A percentile compares a stretch with the other conserved stretches of the same genome.
phyloP scores from a whole-genome alignment of 768 basidiomycete genomes.

The Chiua virens region DNA sequence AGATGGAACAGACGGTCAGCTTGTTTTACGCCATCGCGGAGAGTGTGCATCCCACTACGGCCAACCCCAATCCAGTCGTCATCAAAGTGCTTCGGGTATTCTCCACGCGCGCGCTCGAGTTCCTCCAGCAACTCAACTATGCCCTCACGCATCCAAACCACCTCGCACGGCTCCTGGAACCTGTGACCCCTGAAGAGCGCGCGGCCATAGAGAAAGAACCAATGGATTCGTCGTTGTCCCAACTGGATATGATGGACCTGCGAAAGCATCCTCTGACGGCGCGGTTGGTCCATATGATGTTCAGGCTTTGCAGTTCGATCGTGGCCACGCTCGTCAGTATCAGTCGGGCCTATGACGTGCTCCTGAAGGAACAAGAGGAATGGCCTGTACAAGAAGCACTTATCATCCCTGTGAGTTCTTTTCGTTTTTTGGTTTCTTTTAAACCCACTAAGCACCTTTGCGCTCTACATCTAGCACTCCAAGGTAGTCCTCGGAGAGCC shows the following conservation, averaged over 20 bases:
- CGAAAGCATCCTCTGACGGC: constrained; percentile 71
- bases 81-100: constrained; percentile 70
- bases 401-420: constrained; percentile 64
- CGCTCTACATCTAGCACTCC: constrained; percentile 56
- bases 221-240: constrained; percentile 32
- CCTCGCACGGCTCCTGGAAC: constrained; percentile 77
- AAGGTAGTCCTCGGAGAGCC: constrained; percentile 83
- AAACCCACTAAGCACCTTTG: neutral
- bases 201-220: constrained; percentile 63
- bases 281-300: constrained; percentile 68
- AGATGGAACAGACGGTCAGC: constrained; percentile 77
- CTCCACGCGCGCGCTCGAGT: constrained; percentile 61
- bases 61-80: constrained; percentile 42
- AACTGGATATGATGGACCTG: constrained; percentile 55
- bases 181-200: constrained; percentile 75
- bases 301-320: constrained; percentile 68
- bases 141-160: constrained; percentile 90
- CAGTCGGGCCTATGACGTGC: constrained; percentile 66
- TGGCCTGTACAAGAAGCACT: constrained; percentile 71
- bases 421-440: neutral
- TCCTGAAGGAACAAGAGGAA: constrained; percentile 64
- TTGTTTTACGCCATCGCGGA: constrained; percentile 75
- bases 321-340: constrained; percentile 68
- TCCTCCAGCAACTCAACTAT: constrained; percentile 88
- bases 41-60: constrained; percentile 29